Conservation (phyloP, 352 stramenopile species). For the Phytopythium delawarense region DNA sequence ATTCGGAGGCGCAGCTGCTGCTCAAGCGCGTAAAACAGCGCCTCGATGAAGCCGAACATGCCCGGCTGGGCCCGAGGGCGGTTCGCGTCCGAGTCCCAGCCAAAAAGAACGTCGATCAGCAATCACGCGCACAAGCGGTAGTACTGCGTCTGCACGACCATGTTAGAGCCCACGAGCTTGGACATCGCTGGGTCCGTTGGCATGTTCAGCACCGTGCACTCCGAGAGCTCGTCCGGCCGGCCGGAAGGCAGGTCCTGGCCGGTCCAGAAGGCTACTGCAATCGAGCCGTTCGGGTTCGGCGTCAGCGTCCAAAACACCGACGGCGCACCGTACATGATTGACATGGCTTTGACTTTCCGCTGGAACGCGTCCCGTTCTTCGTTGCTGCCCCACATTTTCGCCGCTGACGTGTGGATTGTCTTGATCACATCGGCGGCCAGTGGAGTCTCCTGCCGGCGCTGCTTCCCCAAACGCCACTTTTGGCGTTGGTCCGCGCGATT, state of each 20-base stretch:
- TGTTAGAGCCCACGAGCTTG: background rate
- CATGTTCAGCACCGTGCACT: conserved; percentile 5
- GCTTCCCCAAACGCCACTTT: too few relatives aligned
- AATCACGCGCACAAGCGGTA: conserved; percentile 6
- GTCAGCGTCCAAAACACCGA: conserved; percentile 29
- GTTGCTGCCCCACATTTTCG: conserved; percentile 26
- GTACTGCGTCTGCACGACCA: conserved; percentile 9
- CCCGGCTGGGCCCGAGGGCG: conserved; percentile 10
- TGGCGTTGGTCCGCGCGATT: background rate
- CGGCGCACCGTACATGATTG: conserved; percentile 12
- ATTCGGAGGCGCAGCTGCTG: conserved; percentile 18
- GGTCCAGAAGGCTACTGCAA: conserved; percentile 20
- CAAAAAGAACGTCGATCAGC: conserved; percentile 7
- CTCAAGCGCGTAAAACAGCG: conserved; percentile 19
- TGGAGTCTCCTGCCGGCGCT: too few relatives aligned
- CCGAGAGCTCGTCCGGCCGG: background rate
- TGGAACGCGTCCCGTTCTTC: conserved; percentile 17
- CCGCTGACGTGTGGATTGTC: conserved; percentile 8
- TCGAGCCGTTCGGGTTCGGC: conserved; percentile 19
- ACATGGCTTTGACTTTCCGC: conserved; percentile 16
- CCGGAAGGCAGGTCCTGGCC: conserved; percentile 6
- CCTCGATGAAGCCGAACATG: conserved; percentile 17
- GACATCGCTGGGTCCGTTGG: background rate
- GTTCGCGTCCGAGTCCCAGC: conserved; percentile 10
- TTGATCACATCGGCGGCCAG: conserved; percentile 1